Evolutionary conservation across 768 basidiomycete genomes (phyloP).

Genomic region (Tylopilus felleus): DNA sequence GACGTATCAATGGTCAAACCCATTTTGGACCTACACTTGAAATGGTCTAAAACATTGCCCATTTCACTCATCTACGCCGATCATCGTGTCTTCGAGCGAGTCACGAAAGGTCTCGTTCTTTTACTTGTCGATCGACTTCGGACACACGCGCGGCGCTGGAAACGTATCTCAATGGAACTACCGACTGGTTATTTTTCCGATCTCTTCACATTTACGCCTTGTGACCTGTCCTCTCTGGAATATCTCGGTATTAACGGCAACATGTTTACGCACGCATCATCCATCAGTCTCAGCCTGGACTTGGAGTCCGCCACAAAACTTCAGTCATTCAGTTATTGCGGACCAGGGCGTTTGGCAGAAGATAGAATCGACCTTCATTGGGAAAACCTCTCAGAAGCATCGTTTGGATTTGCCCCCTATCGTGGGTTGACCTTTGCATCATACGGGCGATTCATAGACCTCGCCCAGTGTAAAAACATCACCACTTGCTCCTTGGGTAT

Average conservation of each 20-base stretch:
- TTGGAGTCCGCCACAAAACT: constrained; percentile 12
- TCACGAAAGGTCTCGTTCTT: constrained; percentile 6
- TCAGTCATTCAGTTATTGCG: constrained; percentile 16
- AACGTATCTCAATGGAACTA: constrained; percentile 9
- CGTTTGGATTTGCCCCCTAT: constrained; percentile 11
- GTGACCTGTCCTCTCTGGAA: constrained; percentile 16
- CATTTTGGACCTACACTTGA: constrained; percentile 9
- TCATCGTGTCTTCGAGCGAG: constrained; percentile 6
- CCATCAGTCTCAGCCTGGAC: neutral
- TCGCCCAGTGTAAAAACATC: constrained; percentile 18
- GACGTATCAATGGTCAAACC: constrained; percentile 3
- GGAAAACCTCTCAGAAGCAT: constrained; percentile 12
- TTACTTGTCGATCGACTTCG: constrained; percentile 14
- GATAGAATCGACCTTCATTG: constrained; percentile 7
- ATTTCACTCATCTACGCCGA: constrained; percentile 22
- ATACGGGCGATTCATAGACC: constrained; percentile 2
- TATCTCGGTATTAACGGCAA: constrained; percentile 7
- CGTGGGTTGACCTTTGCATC: constrained; percentile 1
- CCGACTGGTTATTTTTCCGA: constrained; percentile 10
- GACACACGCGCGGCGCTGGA: constrained; percentile 18
- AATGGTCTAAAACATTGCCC: constrained; percentile 12
- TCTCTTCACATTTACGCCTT: constrained; percentile 16
- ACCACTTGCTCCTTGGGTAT: constrained; percentile 20
- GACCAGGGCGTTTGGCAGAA: neutral
- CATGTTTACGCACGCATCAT: neutral